These are phyloP conservation scores for Pugionium cornutum DNA, from an alignment of 345 rosid species.

Conservation along the genomic window DNA sequence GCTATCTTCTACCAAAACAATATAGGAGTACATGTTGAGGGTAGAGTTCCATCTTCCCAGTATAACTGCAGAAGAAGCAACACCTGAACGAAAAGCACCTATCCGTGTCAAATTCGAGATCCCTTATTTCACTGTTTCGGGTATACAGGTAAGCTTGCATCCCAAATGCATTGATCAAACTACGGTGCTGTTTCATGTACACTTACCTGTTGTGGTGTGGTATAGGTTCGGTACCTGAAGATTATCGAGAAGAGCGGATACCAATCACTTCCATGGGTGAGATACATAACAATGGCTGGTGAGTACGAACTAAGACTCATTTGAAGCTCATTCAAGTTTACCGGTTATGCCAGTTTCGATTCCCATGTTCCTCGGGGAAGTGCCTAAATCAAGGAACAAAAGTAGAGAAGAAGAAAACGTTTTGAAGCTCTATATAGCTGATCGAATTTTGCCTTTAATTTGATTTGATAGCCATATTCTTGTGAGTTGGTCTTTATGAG, in stretches of 20 bases:
- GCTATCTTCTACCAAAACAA: conserved; percentile 19
- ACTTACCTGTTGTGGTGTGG: conserved; percentile 11
- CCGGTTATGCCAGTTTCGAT: conserved; percentile 6
- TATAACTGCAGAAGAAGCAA: conserved; percentile 69
- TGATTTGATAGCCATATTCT: too few species aligned
- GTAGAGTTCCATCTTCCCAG: conserved; percentile 83
- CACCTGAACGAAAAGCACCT: conserved; percentile 40
- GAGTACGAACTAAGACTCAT: conserved; percentile 88
- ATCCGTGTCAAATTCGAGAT: too few species aligned
- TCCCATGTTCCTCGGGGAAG: conserved; percentile 12
- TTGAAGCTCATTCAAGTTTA: conserved; percentile 33
- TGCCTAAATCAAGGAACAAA: conserved; percentile 1
- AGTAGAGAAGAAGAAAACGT: neutral
- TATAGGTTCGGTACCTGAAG: conserved; percentile 91
- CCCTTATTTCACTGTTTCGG: conserved; percentile 37
- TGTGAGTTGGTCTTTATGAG: conserved; percentile 1
- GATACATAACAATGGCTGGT: conserved; percentile 97
- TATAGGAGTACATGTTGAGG: conserved; percentile 83
- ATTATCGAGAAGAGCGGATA: conserved; percentile 94
- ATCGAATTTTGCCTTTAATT: neutral
- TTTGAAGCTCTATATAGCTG: conserved; percentile 16
- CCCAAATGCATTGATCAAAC: neutral
- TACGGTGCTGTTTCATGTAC: neutral
- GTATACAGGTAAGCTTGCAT: conserved; percentile 66
- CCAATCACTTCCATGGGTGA: conserved; percentile 98